These are phyloP conservation scores for Stemphylium beticola DNA, from an alignment of 2,329 filamentous ascomycete species.

Conservation along the genomic window DNA sequence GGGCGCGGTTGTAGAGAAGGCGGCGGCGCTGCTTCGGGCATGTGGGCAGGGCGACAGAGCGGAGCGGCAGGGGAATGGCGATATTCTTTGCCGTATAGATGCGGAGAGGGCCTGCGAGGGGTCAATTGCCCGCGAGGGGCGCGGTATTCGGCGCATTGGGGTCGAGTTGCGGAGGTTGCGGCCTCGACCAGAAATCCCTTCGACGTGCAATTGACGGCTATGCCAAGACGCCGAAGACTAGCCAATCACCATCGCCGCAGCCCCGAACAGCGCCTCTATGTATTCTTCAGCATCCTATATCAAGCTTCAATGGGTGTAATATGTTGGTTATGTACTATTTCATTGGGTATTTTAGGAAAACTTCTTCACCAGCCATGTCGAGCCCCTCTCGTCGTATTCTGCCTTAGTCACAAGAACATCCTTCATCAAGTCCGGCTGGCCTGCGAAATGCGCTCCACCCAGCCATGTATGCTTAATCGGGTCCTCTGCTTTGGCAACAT, in stretches of 20 bases:
- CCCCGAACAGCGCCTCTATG: conserved; percentile 15
- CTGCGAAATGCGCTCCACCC: conserved; percentile 80
- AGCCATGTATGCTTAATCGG: conserved; percentile 84
- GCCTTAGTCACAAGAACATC: conserved; percentile 78
- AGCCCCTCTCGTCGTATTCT: conserved; percentile 88
- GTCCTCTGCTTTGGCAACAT: conserved; percentile 66
- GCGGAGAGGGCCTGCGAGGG: conserved; percentile 22
- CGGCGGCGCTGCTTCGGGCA: conserved; percentile 22
- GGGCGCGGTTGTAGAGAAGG: conserved; percentile 41
- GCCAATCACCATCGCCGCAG: conserved; percentile 30
- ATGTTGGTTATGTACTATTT: background rate
- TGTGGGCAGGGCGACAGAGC: conserved; percentile 17
- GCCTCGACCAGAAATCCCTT: conserved; percentile 13
- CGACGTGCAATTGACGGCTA: conserved; percentile 1
- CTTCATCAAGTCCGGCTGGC: conserved; percentile 67
- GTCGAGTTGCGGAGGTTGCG: conserved; percentile 28
- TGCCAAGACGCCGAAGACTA: conserved; percentile 24
- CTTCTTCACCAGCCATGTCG: conserved; percentile 73
- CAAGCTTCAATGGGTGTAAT: background rate
- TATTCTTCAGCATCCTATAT: background rate
- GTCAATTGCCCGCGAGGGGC: conserved; percentile 44
- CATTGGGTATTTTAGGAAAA: conserved; percentile 56
- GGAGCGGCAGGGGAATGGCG: conserved; percentile 21
- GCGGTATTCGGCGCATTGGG: conserved; percentile 48
- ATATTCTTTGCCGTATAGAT: conserved; percentile 20